Base-by-base conservation (phyloP, 371 early-diverging fungal genomes). In the Syncephalastrum monosporum region DNA sequence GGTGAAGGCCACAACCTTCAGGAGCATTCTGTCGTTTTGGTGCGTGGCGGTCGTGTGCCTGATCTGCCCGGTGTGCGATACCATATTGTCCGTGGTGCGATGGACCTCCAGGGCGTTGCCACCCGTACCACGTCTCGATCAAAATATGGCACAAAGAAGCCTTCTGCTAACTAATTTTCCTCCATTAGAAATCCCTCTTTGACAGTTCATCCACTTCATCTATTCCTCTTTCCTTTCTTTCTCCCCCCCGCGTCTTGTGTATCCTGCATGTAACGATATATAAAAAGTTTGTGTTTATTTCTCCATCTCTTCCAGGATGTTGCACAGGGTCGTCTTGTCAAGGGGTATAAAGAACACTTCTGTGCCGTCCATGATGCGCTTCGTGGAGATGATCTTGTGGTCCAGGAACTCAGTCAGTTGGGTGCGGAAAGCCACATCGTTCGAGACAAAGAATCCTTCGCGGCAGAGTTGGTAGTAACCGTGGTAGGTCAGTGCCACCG, bases 1-100 rank as follows among this genome's bases (percentile, higher is more conserved):
- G 98, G 98, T 61, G 98, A 98, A 76, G 97, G 97, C 16, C 98
- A 98, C 76, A 96, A 94, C 66, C 75, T 96, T 68, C 97, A 97
- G 82, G 98, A 98, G 70, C 97, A 98, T 74, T 90, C 91, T 14
- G 96, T 97, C 21, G 98, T 98, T 17, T 71, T 96, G 33, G 95
- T 98, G 6, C 83, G 95, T 50, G 98, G 97, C 41, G 96, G 89
- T 61, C 84, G 96, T 81, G 94, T 95, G 7, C 88, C 91, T 25
- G 98, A 97, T 90, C 84, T 94, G 61, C 97, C 97, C n/a, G 97
- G 98, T 88, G 96, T 98, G 19, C 83, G 90, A 61, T 97, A 98
- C 69, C 93, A 94, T 73, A 71, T 97, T 61, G 86, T 96, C 8
- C 87, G 98, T 52, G 98, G 97, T 48, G 92, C 93, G 38, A 72